phyloP scores from a whole-genome alignment of 768 basidiomycete species.

The Hortiboletus campestris region DNA sequence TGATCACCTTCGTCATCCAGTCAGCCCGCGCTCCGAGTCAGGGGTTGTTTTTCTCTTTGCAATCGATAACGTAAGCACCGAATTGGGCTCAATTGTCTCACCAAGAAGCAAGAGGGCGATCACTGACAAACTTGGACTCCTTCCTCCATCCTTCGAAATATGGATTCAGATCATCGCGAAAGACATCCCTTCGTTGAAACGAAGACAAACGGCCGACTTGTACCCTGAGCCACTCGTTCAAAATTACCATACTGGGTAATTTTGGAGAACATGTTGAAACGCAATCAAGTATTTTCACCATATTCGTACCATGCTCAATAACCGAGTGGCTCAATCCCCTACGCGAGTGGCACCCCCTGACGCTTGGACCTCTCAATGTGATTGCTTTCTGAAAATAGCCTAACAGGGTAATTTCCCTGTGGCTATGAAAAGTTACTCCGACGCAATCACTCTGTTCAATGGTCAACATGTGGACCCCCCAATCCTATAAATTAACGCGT shows the following conservation, averaged over 20 bases:
- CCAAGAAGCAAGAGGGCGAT: not conserved
- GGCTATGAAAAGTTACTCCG: slow-evolving; percentile 11
- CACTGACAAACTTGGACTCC: not conserved
- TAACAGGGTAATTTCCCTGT: slow-evolving; percentile 12
- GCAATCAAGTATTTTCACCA: slow-evolving; percentile 20
- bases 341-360: slow-evolving; percentile 13
- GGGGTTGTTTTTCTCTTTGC: not conserved
- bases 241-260: slow-evolving; percentile 1
- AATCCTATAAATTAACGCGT: slow-evolving; percentile 20
- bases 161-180: not conserved
- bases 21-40: too few species aligned
- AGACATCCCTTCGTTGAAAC: not conserved
- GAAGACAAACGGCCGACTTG: not conserved
- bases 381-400: slow-evolving; percentile 23
- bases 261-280: slow-evolving; percentile 11
- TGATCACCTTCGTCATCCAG: too few species aligned
- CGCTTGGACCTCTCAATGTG: slow-evolving; percentile 13
- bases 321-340: slow-evolving; percentile 26
- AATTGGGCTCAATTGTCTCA: slow-evolving; percentile 1
- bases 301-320: slow-evolving; percentile 7
- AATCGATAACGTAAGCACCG: not conserved
- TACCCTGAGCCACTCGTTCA: slow-evolving; percentile 4
- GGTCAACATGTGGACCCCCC: slow-evolving; percentile 12
- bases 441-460: not conserved
- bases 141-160: too few species aligned